A percentile compares a stretch with the other conserved stretches of the same genome.
These are phyloP conservation scores for Halenospora varia DNA, from an alignment of 495 filamentous ascomycete species.

Conservation along the genomic window DNA sequence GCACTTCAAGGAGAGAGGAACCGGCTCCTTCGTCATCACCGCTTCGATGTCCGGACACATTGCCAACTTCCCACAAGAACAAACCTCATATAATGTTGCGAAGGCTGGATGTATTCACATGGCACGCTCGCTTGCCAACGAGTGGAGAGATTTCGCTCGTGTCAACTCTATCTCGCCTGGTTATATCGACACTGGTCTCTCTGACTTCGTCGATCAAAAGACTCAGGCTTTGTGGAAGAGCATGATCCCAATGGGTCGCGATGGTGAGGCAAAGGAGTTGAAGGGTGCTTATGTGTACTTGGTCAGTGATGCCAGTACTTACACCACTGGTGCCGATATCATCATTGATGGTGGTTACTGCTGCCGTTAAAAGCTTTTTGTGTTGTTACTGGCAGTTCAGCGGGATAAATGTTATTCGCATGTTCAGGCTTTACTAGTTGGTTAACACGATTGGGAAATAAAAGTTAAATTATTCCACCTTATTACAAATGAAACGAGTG, in stretches of 20 bases:
- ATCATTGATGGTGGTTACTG: conserved; percentile 55
- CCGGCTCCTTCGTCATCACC: conserved; percentile 60
- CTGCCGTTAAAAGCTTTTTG: conserved; percentile 25
- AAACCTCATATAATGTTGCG: conserved; percentile 77
- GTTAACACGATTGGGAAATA: neutral
- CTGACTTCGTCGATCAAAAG: conserved; percentile 69
- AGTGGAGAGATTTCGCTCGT: conserved; percentile 74
- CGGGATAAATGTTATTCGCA: neutral
- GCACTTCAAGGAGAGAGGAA: conserved; percentile 59
- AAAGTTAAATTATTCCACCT: no score
- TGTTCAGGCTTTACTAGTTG: neutral
- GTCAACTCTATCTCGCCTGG: conserved; percentile 73
- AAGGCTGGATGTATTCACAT: conserved; percentile 57
- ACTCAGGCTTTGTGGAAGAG: conserved; percentile 66
- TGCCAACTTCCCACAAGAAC: conserved; percentile 74
- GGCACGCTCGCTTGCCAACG: conserved; percentile 59
- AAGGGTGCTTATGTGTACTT: conserved; percentile 83
- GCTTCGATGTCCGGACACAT: conserved; percentile 64
- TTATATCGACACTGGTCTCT: conserved; percentile 76
- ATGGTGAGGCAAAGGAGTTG: conserved; percentile 74
- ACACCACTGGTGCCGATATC: conserved; percentile 46
- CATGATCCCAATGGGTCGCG: conserved; percentile 75
- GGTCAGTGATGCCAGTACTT: conserved; percentile 61
- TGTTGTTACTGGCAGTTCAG: neutral
- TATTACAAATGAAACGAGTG: no score